Evolutionary conservation across 805 yeast genomes (phyloP), one percentile per base, ranked within the genome.

Genomic region (Starmera quercuum): DNA sequence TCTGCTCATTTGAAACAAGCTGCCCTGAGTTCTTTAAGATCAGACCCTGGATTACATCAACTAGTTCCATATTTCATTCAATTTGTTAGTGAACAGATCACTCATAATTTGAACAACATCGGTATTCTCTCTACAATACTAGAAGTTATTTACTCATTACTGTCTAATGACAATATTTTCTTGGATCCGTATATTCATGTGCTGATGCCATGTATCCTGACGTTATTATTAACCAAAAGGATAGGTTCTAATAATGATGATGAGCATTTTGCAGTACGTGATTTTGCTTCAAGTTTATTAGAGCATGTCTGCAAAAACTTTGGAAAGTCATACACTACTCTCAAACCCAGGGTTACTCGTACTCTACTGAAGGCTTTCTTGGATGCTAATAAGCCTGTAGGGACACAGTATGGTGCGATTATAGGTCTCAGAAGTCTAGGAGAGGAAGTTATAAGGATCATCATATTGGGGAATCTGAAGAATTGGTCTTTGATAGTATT

Each of bases 21-120:
- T 0, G 97, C 97, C 2, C 65, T 92, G 35, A 78, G 80, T 20
- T 83, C 95, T 7, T 64, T 92, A 39, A 75, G 83, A 38, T 78
- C 83, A 20, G 99, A 92, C 54, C 95, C 97, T 2, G 99, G 99
- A 22, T 63, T 92, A 37, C 98, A 92, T 63, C 99, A 92, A 58
- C 62, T 92, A 32, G 92, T 94, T 5, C 99, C 99, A 2, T 92
- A 92, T 55, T 84, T 92, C 48, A 88, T 92, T 32, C 97, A 92
- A 53, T 88, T 92, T 52, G 85, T 87, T 23, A 95, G 96, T 6
- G 99, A 92, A 53, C 95, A 94, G 46, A 77, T 92, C 36, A 85
- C 97, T 1, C 81, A 85, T 52, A 90, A 86, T 49, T 67, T 90
- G 46, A 75, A 83, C 46, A 80, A 82, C 50, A 64, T 83, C 29